Percentiles rank a stretch among this genome's conserved stretches.
phyloP scores from a whole-genome alignment of 176 grass and related monocot species.

The Oryza nivara region DNA sequence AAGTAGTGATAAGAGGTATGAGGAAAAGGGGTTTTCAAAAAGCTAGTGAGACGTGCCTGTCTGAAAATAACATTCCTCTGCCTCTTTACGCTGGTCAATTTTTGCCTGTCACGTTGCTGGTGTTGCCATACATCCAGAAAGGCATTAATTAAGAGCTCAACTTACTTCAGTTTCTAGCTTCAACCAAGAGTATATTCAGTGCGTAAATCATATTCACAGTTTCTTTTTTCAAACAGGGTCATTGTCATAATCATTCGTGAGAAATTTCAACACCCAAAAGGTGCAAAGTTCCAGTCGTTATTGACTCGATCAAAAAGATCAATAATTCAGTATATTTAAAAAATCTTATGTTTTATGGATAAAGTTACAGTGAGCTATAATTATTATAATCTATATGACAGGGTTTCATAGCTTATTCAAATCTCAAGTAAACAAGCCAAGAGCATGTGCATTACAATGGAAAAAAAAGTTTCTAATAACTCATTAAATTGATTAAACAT shows the following conservation, averaged over 20 bases:
- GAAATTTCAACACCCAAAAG: background rate
- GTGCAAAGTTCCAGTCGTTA: background rate
- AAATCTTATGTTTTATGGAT: too few species aligned
- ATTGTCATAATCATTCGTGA: background rate
- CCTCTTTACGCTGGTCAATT: constrained; percentile 24
- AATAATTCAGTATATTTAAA: background rate
- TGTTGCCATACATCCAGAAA: background rate
- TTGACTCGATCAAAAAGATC: background rate
- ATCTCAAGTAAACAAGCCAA: too few species aligned
- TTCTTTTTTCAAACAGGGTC: background rate
- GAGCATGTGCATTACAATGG: too few species aligned
- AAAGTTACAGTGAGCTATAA: too few species aligned
- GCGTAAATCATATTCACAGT: background rate
- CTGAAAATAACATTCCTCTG: background rate
- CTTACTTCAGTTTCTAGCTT: background rate
- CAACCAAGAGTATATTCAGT: background rate
- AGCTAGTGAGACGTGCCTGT: background rate
- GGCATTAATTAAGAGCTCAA: background rate
- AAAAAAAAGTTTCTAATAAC: too few species aligned
- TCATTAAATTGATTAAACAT: too few species aligned
- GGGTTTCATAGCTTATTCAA: too few species aligned
- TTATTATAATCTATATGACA: too few species aligned
- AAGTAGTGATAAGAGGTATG: background rate
- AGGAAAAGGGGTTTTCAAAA: constrained; percentile 4
- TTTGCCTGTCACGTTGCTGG: background rate